These are phyloP conservation scores for Mortierella claussenii DNA, from an alignment of 192 early-diverging fungal species.

Conservation along the genomic window DNA sequence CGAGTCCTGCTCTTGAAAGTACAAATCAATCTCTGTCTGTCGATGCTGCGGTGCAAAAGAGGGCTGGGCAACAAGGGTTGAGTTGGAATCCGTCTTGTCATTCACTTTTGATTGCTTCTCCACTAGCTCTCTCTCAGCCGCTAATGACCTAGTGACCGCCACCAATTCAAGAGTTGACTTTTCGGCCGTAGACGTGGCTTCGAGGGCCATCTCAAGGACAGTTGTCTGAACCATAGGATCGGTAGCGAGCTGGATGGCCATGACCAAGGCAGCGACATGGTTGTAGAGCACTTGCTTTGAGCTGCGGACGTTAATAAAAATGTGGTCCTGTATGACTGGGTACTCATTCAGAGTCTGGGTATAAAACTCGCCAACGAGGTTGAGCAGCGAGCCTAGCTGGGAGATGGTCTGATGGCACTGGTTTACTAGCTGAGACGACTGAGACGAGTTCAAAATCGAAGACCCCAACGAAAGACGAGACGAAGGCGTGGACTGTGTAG, in stretches of 20 bases:
- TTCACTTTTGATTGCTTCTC: slow-evolving; percentile 49
- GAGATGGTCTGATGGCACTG: slow-evolving; percentile 49
- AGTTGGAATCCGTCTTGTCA: slow-evolving; percentile 40
- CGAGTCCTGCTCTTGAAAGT: slow-evolving; percentile 35
- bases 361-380: slow-evolving; percentile 52
- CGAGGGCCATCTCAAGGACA: slow-evolving; percentile 60
- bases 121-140: slow-evolving; percentile 61
- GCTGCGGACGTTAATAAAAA: slow-evolving; percentile 65
- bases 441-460: slow-evolving; percentile 38
- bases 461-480: slow-evolving; percentile 29
- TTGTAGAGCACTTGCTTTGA: slow-evolving; percentile 73
- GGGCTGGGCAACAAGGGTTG: slow-evolving; percentile 27
- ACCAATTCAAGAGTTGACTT: slow-evolving; percentile 65
- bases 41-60: slow-evolving; percentile 7
- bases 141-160: slow-evolving; percentile 59
- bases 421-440: slow-evolving; percentile 48
- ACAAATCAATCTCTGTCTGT: slow-evolving; percentile 32
- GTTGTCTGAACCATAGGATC: slow-evolving; percentile 68
- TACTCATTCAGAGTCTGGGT: slow-evolving; percentile 44
- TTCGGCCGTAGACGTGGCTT: slow-evolving; percentile 62
- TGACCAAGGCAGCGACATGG: slow-evolving; percentile 69
- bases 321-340: slow-evolving; percentile 41
- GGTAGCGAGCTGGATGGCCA: slow-evolving; percentile 63
- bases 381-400: slow-evolving; percentile 38
- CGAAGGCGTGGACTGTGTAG: not conserved